Percentiles rank a stretch among this genome's conserved stretches.
These are phyloP conservation scores for Kentomonas sorsogonicus DNA, from an alignment of 208 protist species.

Conservation along the genomic window DNA sequence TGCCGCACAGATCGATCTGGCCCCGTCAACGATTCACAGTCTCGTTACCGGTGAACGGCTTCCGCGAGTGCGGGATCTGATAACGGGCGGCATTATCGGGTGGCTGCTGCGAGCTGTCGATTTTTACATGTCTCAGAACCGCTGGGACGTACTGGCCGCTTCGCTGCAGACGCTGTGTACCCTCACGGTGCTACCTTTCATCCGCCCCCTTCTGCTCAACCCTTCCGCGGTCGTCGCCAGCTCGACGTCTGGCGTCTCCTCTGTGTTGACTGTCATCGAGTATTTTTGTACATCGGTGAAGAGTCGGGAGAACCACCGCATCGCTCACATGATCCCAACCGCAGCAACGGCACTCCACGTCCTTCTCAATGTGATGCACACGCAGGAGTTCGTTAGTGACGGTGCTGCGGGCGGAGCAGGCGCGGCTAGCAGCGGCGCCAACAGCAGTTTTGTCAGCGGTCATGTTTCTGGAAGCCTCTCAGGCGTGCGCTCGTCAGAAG, in stretches of 20 bases:
- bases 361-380: conserved; percentile 61
- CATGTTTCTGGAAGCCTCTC: too few relatives aligned
- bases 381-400: conserved; percentile 58
- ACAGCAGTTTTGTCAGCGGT: too few relatives aligned
- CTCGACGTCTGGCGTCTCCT: conserved; percentile 57
- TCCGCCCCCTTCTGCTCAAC: conserved; percentile 66
- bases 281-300: conserved; percentile 56
- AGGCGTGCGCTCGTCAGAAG: too few relatives aligned
- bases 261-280: conserved; percentile 68
- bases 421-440: too few relatives aligned
- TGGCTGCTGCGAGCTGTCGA: conserved; percentile 61
- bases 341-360: conserved; percentile 66
- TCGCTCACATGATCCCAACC: conserved; percentile 68
- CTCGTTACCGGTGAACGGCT: conserved; percentile 61
- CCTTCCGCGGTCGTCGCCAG: too few relatives aligned
- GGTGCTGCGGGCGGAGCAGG: too few relatives aligned
- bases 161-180: conserved; percentile 69
- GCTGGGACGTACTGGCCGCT: conserved; percentile 68
- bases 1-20: conserved; percentile 50
- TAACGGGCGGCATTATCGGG: conserved; percentile 62
- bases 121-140: conserved; percentile 78
- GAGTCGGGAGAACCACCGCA: conserved; percentile 56
- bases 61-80: conserved; percentile 38
- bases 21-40: conserved; percentile 74
- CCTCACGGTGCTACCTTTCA: conserved; percentile 64